Conservation (phyloP, 2,329 filamentous ascomycete genomes). For the Colletotrichum sp. region DNA sequence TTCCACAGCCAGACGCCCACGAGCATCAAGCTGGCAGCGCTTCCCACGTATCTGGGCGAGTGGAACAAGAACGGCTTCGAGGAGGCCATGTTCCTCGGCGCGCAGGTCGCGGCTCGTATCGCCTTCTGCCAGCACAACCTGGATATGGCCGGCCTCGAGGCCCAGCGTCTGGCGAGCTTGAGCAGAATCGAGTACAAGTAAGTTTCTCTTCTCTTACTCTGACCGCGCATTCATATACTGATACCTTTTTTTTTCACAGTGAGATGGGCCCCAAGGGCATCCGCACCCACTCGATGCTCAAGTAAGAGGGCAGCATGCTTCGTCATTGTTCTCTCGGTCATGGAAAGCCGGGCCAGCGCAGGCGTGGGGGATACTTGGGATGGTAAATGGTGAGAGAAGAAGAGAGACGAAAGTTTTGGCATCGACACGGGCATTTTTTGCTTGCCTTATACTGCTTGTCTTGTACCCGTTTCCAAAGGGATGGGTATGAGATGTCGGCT, state of each 20-base stretch:
- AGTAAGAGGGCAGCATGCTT: conserved; percentile 30
- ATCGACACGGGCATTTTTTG: not conserved
- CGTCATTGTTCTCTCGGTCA: not conserved
- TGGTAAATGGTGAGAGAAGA: not conserved
- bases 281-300: conserved; percentile 58
- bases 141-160: conserved; percentile 55
- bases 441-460: not conserved
- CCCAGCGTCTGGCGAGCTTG: conserved; percentile 60
- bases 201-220: conserved; percentile 29
- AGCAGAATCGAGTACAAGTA: conserved; percentile 67
- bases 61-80: conserved; percentile 85
- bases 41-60: conserved; percentile 87
- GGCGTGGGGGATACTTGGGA: not conserved
- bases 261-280: conserved; percentile 61
- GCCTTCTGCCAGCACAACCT: conserved; percentile 65
- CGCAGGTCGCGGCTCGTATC: conserved; percentile 77
- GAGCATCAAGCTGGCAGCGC: conserved; percentile 76
- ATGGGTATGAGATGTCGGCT: not conserved
- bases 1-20: conserved; percentile 78
- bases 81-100: conserved; percentile 85
- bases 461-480: not conserved
- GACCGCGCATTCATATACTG: not conserved
- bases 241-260: conserved; percentile 33
- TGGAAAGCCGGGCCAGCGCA: not conserved
- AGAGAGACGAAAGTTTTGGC: not conserved